A percentile compares a stretch with the other conserved stretches of the same genome.
These are phyloP conservation scores for Scedosporium dehoogii DNA, from an alignment of 2,329 filamentous ascomycete genomes.

Conservation along the genomic window DNA sequence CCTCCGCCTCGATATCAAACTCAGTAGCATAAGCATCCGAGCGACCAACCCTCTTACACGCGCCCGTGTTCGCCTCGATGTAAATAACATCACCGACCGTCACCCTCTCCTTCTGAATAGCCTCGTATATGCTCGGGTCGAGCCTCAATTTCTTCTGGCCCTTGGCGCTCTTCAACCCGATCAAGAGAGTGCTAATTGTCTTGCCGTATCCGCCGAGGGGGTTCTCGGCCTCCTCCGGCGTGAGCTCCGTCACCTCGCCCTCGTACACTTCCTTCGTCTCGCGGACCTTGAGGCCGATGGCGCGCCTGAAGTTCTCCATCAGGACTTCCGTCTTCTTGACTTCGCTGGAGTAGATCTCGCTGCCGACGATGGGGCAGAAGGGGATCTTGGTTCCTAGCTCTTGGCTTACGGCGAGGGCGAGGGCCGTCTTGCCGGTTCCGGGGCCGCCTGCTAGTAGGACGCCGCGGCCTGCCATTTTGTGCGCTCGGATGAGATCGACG, in stretches of 20 bases:
- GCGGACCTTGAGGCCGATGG: conserved; percentile 91
- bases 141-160: conserved; percentile 96
- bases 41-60: conserved; percentile 91
- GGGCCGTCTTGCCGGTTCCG: conserved; percentile 92
- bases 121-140: conserved; percentile 97
- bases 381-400: conserved; percentile 97
- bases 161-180: conserved; percentile 89
- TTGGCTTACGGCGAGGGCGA: conserved; percentile 91
- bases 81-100: conserved; percentile 96
- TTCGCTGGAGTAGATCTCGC: conserved; percentile 94
- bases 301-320: conserved; percentile 98
- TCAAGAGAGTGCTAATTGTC: conserved; percentile 91
- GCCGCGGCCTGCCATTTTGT: conserved; percentile 95
- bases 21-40: conserved; percentile 97
- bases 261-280: conserved; percentile 99
- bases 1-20: conserved; percentile 96
- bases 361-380: conserved; percentile 95
- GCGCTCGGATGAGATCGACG: conserved; percentile 87
- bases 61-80: conserved; percentile 97
- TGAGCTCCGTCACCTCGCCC: conserved; percentile 95
- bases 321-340: conserved; percentile 99
- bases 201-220: conserved; percentile 93
- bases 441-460: conserved; percentile 90
- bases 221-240: conserved; percentile 96
- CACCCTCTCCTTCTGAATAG: conserved; percentile 96